Evolutionary conservation across 163 green algal species (phyloP).

Genomic region (Scenedesmus sp.): DNA sequence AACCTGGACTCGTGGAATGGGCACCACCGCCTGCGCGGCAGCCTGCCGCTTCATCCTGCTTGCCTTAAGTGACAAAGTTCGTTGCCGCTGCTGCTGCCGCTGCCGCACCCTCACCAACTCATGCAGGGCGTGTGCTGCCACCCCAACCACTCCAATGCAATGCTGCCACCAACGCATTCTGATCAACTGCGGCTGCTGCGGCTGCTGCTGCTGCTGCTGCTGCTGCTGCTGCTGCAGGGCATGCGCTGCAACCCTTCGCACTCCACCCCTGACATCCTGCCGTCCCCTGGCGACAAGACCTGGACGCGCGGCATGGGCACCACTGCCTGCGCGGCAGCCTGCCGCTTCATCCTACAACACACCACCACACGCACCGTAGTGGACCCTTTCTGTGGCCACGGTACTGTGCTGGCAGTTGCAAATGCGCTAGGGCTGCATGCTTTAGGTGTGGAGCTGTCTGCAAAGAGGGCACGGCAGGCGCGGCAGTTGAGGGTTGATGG

Average conservation of each 20-base stretch:
- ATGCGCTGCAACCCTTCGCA: neutral
- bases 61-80: no score
- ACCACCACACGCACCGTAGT: slow-evolving; percentile 7
- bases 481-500: neutral
- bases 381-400: slow-evolving; percentile 48
- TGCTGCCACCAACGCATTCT: no score
- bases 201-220: neutral
- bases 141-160: neutral
- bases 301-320: slow-evolving; percentile 44
- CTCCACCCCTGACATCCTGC: neutral
- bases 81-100: neutral
- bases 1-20: slow-evolving; percentile 41
- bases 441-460: slow-evolving; percentile 32
- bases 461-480: slow-evolving; percentile 28
- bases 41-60: slow-evolving; percentile 29
- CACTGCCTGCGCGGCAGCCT: slow-evolving; percentile 22
- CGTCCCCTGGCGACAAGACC: slow-evolving; percentile 12
- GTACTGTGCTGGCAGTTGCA: slow-evolving; percentile 46
- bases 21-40: slow-evolving; percentile 18
- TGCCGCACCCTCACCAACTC: neutral
- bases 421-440: slow-evolving; percentile 39
- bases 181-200: no score
- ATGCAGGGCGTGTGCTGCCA: neutral
- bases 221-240: neutral
- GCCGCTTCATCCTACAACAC: slow-evolving; percentile 15